A percentile compares a stretch with the other conserved stretches of the same genome.
These are phyloP conservation scores for Toxicodendron radicans DNA, from an alignment of 345 rosid genomes.

Conservation along the genomic window DNA sequence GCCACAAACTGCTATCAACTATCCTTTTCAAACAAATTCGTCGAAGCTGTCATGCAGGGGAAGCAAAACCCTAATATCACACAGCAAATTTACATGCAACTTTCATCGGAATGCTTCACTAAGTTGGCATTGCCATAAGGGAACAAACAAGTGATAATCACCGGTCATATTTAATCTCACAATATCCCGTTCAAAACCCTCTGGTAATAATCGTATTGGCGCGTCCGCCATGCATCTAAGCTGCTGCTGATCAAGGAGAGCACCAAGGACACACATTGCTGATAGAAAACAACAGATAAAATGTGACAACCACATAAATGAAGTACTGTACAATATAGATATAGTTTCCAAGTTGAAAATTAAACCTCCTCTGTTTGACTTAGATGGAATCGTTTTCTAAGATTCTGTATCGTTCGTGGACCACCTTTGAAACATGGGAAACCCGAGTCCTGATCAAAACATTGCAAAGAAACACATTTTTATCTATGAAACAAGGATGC, in stretches of 20 bases:
- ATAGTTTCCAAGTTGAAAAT: conserved; percentile 1
- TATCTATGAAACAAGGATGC: background rate
- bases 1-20: conserved; percentile 24
- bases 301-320: conserved; percentile 16
- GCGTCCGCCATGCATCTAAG: conserved; percentile 99
- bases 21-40: conserved; percentile 16
- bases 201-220: conserved; percentile 98
- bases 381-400: conserved; percentile 90
- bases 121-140: conserved; percentile 22
- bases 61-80: conserved; percentile 14
- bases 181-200: conserved; percentile 94
- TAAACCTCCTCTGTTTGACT: conserved; percentile 97
- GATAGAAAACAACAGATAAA: conserved; percentile 34
- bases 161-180: conserved; percentile 41
- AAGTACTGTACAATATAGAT: background rate
- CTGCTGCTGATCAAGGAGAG: conserved; percentile 97
- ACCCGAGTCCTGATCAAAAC: conserved; percentile 77
- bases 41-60: conserved; percentile 1
- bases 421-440: conserved; percentile 99
- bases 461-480: conserved; percentile 12
- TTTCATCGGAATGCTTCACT: conserved; percentile 22
- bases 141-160: conserved; percentile 12
- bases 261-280: conserved; percentile 99
- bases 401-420: conserved; percentile 86
- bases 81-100: conserved; percentile 2